These are phyloP conservation scores for Musa balbisiana DNA, from an alignment of 202 grass and related monocot genomes.

Conservation along the genomic window DNA sequence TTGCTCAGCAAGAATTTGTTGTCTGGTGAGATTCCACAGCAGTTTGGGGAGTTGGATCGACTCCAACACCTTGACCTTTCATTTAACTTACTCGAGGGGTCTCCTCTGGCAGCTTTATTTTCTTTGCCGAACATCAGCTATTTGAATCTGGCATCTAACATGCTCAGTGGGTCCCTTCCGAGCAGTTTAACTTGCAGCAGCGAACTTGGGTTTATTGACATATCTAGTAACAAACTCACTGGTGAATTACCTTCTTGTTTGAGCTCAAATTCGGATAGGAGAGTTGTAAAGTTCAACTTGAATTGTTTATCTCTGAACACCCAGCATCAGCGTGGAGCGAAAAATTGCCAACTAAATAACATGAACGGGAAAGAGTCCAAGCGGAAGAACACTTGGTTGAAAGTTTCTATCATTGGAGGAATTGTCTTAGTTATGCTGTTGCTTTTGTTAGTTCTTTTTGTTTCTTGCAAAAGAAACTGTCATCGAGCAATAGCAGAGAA, in stretches of 20 bases:
- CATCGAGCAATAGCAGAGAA: slow-evolving; percentile 50
- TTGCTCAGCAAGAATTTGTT: slow-evolving; percentile 89
- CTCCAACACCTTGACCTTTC: slow-evolving; percentile 91
- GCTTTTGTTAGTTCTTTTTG: slow-evolving; percentile 49
- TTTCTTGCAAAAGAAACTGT: slow-evolving; percentile 55
- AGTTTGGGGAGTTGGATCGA: slow-evolving; percentile 47
- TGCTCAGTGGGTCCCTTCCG: slow-evolving; percentile 63
- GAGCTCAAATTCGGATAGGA: slow-evolving; percentile 62
- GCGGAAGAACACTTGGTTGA: slow-evolving; percentile 37
- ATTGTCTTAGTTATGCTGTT: slow-evolving; percentile 50
- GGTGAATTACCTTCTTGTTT: slow-evolving; percentile 76
- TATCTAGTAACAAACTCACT: slow-evolving; percentile 59
- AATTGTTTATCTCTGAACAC: slow-evolving; percentile 66
- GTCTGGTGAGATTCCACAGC: slow-evolving; percentile 57
- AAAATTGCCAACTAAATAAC: slow-evolving; percentile 46
- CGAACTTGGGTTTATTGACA: slow-evolving; percentile 78
- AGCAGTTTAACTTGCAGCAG: slow-evolving; percentile 53
- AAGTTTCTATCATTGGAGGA: slow-evolving; percentile 58
- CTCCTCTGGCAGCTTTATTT: slow-evolving; percentile 54
- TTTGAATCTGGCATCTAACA: slow-evolving; percentile 84
- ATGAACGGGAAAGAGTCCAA: slow-evolving; percentile 29
- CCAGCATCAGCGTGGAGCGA: slow-evolving; percentile 51
- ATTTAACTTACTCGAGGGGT: slow-evolving; percentile 71
- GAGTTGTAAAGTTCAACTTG: slow-evolving; percentile 61
- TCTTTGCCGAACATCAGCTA: slow-evolving; percentile 78